phyloP scores from a whole-genome alignment of 441 rosid species.

The Codiaeum variegatum region DNA sequence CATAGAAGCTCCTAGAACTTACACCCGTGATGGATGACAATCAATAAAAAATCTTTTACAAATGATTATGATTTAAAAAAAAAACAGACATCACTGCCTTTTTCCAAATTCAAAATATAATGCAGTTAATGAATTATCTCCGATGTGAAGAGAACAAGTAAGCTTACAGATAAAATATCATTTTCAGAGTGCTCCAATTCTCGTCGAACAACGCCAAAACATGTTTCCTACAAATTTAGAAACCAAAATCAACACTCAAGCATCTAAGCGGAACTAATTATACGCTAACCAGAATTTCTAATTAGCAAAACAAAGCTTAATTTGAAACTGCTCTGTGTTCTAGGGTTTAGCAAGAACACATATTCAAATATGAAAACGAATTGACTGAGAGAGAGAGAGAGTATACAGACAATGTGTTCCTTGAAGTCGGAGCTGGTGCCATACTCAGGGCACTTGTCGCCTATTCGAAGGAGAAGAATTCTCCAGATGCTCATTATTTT shows the following conservation, averaged over 20 bases:
- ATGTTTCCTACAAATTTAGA: constrained; percentile 59
- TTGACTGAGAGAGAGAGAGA: constrained; percentile 15
- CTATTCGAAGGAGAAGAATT: constrained; percentile 83
- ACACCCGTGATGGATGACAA: not conserved
- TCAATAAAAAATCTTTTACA: not conserved
- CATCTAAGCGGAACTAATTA: not conserved
- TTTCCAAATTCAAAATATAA: not conserved
- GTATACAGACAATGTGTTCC: constrained; percentile 67
- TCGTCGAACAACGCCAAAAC: constrained; percentile 72
- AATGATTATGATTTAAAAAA: not conserved
- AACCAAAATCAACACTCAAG: not conserved
- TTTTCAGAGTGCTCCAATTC: constrained; percentile 75
- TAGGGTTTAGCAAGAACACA: constrained; percentile 32
- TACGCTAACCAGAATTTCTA: not conserved
- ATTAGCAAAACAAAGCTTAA: not conserved
- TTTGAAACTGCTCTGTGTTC: not conserved
- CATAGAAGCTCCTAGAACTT: not conserved
- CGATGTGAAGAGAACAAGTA: not conserved
- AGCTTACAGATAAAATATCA: constrained; percentile 55
- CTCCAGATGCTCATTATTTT: constrained; percentile 78
- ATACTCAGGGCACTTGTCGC: constrained; percentile 86
- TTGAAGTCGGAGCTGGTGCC: constrained; percentile 68
- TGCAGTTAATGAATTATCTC: not conserved
- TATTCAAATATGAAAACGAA: not conserved
- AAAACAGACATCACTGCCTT: no score